Base-by-base conservation (phyloP, 2,329 filamentous ascomycete species). In the Cyphellophora europaea region DNA sequence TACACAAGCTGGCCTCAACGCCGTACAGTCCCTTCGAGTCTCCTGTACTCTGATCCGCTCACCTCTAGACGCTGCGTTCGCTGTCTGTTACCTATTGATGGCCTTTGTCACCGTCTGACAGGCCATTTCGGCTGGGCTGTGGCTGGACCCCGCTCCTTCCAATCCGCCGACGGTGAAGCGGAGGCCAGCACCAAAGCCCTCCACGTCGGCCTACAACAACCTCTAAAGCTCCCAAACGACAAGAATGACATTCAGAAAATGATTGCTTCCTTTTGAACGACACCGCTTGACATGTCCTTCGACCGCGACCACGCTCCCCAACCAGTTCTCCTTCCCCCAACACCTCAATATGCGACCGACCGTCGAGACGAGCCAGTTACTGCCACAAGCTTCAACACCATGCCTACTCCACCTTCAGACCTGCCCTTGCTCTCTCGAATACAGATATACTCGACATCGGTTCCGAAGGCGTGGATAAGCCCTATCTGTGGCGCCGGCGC, bases 401-500 rank as follows among this genome's bases (percentile, higher is more conserved):
- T 49, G 41, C 45, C 47, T 48, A 42, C 53, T 32, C 51, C 58
- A 30, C 27, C 40, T 8, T 32, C 38, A 37, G 25, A 41, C 30
- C 51, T 58, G 35, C 30, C 43, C 19, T 40, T 64, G 27, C 35
- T 52, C 37, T 52, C 50, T 29, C 59, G 58, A 37, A 37, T 65
- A 37, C 55, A 66, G 44, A 51, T 60, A 36, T 54, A 62, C 41
- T 59, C 62, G 29, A 62, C 61, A 40, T 60, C 57, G 23, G 56
- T 79, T 33, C 72, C 76, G 18, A 65, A 69, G 38, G 59, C 63
- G 33, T 71, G 67, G 40, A 65, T 96, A 57, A 85, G 93, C 57
- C 85, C 86, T 43, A 69, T 95, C 37, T 81, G 86, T 28, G 91
- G 91, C 37, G 89, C 88, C 32, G 71, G 85, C 38, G 89, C 88